These are phyloP conservation scores for Dactylonectria estremocensis DNA, from an alignment of 2,329 filamentous ascomycete genomes.

Conservation along the genomic window DNA sequence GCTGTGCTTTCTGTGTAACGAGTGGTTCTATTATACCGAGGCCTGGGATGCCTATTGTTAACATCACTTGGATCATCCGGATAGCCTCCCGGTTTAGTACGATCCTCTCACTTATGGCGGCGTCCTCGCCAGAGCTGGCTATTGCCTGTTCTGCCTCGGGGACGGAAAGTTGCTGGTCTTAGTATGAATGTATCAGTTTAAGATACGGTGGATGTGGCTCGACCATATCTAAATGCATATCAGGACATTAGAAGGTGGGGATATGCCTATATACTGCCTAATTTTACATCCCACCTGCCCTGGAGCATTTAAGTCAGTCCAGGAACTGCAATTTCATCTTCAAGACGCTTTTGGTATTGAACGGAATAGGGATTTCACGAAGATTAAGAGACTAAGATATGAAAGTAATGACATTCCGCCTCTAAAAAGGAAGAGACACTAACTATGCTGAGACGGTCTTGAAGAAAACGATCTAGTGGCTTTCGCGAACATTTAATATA, in stretches of 20 bases:
- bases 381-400: constrained; percentile 1
- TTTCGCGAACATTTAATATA: neutral
- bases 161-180: neutral
- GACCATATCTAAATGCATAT: neutral
- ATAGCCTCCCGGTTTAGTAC: neutral
- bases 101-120: constrained; percentile 2
- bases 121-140: neutral
- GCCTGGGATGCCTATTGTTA: neutral
- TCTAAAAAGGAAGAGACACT: neutral
- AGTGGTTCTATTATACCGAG: neutral
- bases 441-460: neutral
- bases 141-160: constrained; percentile 2
- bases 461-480: neutral
- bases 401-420: neutral
- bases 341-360: neutral
- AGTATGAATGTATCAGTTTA: neutral
- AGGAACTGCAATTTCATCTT: neutral
- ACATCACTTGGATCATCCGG: neutral
- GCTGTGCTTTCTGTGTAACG: constrained; percentile 8
- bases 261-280: neutral
- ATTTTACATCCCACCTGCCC: too few species aligned
- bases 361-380: neutral
- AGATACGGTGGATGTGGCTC: neutral
- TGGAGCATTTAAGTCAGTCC: too few species aligned
- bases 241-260: neutral